phyloP scores from a whole-genome alignment of 2,329 filamentous ascomycete genomes.

The Aspergillus ruber region DNA sequence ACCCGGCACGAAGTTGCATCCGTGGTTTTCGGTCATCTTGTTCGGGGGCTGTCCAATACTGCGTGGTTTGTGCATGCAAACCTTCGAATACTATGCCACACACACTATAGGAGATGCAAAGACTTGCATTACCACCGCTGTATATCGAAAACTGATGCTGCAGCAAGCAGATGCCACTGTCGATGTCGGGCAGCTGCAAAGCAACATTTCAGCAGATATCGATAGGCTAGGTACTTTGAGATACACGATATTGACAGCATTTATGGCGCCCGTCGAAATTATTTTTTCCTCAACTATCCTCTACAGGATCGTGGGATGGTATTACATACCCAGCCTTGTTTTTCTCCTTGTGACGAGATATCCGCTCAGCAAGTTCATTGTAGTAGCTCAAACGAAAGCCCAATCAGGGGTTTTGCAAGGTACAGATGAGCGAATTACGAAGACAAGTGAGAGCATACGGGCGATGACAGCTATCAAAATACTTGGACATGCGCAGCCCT shows the following conservation, averaged over 20 bases:
- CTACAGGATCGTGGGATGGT: conserved; percentile 8
- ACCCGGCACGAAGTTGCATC: conserved; percentile 1
- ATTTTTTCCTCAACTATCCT: conserved; percentile 3
- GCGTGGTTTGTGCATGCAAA: conserved; percentile 10
- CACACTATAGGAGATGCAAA: conserved; percentile 9
- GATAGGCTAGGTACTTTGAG: conserved; percentile 8
- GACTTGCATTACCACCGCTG: conserved; percentile 5
- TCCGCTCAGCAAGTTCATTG: conserved; percentile 6
- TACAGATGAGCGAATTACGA: conserved; percentile 5
- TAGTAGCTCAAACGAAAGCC: conserved; percentile 4
- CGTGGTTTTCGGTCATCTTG: conserved; percentile 6
- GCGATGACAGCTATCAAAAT: conserved; percentile 7
- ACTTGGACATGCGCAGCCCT: conserved; percentile 6
- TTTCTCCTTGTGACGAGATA: conserved; percentile 8
- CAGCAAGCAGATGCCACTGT: conserved; percentile 1
- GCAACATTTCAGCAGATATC: conserved; percentile 8
- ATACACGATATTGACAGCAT: conserved; percentile 7
- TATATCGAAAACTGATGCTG: conserved; percentile 5
- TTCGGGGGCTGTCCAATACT: conserved; percentile 6
- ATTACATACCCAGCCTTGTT: conserved; percentile 7
- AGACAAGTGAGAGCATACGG: conserved; percentile 8
- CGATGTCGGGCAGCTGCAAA: conserved; percentile 8
- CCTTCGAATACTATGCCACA: conserved; percentile 9
- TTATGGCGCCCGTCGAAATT: conserved; percentile 9
- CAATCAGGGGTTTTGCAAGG: conserved; percentile 6